Percentiles rank a stretch among this genome's conserved stretches.
Conservation (phyloP, 2,329 filamentous ascomycete genomes). For the Sclerotinia glacialis region DNA sequence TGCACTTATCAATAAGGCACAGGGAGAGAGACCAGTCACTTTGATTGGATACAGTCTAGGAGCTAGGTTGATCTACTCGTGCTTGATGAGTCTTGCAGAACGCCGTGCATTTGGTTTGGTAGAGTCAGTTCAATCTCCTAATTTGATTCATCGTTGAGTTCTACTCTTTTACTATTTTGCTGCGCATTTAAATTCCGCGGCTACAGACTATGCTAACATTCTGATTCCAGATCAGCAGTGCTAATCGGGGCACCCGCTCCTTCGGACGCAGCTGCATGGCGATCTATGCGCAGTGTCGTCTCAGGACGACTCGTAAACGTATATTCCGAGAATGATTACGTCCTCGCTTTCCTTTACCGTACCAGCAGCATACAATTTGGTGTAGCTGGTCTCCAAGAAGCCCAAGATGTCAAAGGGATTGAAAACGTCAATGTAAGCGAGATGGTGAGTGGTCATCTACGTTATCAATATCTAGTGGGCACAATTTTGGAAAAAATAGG, state of each 20-base stretch:
- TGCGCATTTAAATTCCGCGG: no score
- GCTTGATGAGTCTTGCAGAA: conserved; percentile 72
- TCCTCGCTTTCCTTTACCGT: conserved; percentile 84
- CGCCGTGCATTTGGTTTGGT: conserved; percentile 79
- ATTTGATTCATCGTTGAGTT: neutral
- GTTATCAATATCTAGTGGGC: conserved; percentile 66
- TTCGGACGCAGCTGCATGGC: conserved; percentile 70
- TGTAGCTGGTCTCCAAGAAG: conserved; percentile 76
- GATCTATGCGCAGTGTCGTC: conserved; percentile 72
- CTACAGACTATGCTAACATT: neutral
- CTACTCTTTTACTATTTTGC: neutral
- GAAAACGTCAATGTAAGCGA: conserved; percentile 59
- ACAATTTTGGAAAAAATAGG: conserved; percentile 64
- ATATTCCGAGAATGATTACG: conserved; percentile 81
- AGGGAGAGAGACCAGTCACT: conserved; percentile 78
- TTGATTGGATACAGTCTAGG: conserved; percentile 80
- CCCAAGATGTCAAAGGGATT: conserved; percentile 65
- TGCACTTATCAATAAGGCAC: conserved; percentile 75
- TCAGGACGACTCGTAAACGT: conserved; percentile 83
- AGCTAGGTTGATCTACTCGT: conserved; percentile 78
- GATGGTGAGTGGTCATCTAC: conserved; percentile 65
- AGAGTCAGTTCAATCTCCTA: conserved; percentile 51
- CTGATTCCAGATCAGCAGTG: conserved; percentile 54
- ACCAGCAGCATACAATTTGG: conserved; percentile 79
- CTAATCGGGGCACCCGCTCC: conserved; percentile 80